Conservation (phyloP, 305 asterid genomes). For the Fraxinus ornus region DNA sequence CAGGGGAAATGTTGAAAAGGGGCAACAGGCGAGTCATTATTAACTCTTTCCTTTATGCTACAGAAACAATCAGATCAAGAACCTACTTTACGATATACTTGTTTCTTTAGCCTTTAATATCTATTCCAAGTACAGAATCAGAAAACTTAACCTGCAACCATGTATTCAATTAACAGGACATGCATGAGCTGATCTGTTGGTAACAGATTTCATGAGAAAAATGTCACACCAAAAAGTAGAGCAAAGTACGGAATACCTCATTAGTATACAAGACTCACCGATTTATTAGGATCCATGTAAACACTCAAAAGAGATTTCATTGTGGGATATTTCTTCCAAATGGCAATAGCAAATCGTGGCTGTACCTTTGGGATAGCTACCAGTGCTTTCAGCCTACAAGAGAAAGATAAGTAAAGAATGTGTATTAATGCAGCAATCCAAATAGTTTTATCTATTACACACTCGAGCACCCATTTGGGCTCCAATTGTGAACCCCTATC, state of each 20-base stretch:
- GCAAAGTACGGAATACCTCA: neutral
- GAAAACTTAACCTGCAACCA: constrained; percentile 13
- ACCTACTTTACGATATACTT: neutral
- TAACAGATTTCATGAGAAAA: constrained; percentile 10
- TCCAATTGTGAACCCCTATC: neutral
- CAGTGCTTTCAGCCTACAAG: constrained; percentile 80
- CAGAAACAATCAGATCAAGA: constrained; percentile 3
- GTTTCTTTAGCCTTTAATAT: neutral
- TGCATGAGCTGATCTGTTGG: neutral
- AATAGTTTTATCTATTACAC: constrained; percentile 6
- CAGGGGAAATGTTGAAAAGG: neutral
- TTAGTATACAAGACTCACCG: constrained; percentile 49
- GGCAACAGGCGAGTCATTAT: neutral
- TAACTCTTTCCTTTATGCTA: neutral
- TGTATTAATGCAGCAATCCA: neutral
- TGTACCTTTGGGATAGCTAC: constrained; percentile 93
- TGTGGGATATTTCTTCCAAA: constrained; percentile 89
- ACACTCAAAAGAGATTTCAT: constrained; percentile 88
- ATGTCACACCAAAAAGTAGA: neutral
- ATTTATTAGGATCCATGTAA: constrained; percentile 85
- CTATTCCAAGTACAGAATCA: neutral
- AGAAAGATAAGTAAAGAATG: constrained; percentile 17
- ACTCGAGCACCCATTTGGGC: constrained; percentile 1
- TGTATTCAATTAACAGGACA: neutral
- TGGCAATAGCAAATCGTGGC: constrained; percentile 87